These are phyloP conservation scores for Ramaria sp. DNA, from an alignment of 768 basidiomycete species.

Conservation along the genomic window DNA sequence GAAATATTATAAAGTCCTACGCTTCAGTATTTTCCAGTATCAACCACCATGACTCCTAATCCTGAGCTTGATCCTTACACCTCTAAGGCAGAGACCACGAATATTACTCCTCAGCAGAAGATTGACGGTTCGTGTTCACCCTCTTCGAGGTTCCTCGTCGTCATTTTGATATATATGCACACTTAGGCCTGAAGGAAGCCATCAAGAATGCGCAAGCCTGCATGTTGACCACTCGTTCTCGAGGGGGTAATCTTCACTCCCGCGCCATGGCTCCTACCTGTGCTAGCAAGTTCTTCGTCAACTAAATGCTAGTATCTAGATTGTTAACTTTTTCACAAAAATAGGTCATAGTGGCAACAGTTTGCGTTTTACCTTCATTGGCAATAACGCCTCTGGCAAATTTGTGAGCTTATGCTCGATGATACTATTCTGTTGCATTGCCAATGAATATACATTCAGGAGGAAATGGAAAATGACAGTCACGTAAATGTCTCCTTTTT, in stretches of 20 bases:
- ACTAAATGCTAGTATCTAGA: not conserved
- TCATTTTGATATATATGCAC: not conserved
- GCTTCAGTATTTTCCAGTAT: not conserved
- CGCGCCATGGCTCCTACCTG: constrained; percentile 71
- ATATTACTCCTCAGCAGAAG: constrained; percentile 50
- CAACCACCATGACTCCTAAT: constrained; percentile 11
- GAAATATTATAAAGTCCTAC: not conserved
- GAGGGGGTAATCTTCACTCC: constrained; percentile 61
- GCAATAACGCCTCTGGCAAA: constrained; percentile 63
- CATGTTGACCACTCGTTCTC: constrained; percentile 68
- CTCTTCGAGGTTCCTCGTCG: not conserved
- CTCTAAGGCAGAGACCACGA: constrained; percentile 46
- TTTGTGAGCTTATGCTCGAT: constrained; percentile 20
- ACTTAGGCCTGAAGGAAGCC: constrained; percentile 50
- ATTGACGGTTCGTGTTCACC: constrained; percentile 37
- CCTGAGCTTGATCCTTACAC: constrained; percentile 61
- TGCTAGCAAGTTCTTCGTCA: constrained; percentile 13
- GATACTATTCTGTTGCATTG: not conserved
- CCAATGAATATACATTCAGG: constrained; percentile 15
- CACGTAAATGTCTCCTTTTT: constrained; percentile 78
- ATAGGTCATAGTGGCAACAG: not conserved
- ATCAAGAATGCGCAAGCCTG: constrained; percentile 52
- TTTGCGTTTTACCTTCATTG: constrained; percentile 48
- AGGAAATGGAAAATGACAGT: constrained; percentile 63
- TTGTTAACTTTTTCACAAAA: not conserved